These are phyloP conservation scores for Papiliotrema fonsecae DNA, from an alignment of 1,284 basidiomycete species.

Conservation along the genomic window DNA sequence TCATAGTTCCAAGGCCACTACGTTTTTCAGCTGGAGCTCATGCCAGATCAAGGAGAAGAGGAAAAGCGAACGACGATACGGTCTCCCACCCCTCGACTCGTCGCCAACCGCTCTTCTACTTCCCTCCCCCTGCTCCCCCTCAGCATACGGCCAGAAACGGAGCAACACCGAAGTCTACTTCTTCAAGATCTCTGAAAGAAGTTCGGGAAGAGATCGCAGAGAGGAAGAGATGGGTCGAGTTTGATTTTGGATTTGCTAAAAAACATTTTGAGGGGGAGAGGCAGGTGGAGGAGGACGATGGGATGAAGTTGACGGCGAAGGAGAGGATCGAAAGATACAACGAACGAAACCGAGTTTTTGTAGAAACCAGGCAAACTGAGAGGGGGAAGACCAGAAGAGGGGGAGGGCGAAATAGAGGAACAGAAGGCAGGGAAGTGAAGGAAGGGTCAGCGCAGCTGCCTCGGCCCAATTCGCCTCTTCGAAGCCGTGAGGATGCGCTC, in stretches of 20 bases:
- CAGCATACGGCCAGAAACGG: no score
- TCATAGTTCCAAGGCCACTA: no score
- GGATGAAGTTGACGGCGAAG: not conserved
- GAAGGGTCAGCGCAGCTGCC: no score
- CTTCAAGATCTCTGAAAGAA: no score
- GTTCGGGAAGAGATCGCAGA: not conserved
- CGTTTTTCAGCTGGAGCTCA: no score
- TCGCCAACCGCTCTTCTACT: not conserved
- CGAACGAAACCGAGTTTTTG: not conserved
- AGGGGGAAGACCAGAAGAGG: not conserved
- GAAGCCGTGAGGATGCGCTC: no score
- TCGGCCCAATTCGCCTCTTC: no score
- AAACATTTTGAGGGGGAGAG: not conserved
- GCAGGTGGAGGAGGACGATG: not conserved
- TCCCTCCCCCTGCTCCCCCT: no score
- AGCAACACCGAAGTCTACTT: no score
- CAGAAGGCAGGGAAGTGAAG: no score
- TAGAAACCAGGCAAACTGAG: not conserved
- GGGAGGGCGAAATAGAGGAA: not conserved
- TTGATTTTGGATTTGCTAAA: not conserved
- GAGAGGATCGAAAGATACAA: not conserved
- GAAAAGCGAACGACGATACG: not conserved
- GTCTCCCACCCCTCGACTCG: not conserved
- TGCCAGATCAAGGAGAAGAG: no score
- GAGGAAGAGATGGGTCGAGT: not conserved